Conservation (phyloP, 148 eudicot species). For the Amaranthus cruentus region DNA sequence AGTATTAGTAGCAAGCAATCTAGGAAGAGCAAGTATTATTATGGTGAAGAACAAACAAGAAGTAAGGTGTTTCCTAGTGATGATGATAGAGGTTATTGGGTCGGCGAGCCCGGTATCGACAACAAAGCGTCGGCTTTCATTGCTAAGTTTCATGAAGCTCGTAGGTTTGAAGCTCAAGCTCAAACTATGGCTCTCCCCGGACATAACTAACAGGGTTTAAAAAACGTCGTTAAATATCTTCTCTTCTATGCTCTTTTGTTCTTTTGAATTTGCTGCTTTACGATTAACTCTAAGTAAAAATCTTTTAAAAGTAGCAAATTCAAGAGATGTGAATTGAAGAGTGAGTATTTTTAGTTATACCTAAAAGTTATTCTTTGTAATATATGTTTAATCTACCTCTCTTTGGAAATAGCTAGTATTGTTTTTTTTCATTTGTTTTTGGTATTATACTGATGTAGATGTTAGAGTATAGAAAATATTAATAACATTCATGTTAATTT, state of each 20-base stretch:
- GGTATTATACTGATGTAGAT: not conserved
- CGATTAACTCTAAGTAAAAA: too few relatives aligned
- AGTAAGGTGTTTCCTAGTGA: slow-evolving; percentile 54
- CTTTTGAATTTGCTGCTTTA: too few relatives aligned
- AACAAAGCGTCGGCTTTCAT: slow-evolving; percentile 39
- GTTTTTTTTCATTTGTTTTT: not conserved
- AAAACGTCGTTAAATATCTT: not conserved
- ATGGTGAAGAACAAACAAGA: slow-evolving; percentile 32
- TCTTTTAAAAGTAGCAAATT: too few relatives aligned
- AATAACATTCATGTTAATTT: not conserved
- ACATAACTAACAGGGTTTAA: not conserved
- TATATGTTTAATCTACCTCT: not conserved
- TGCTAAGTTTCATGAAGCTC: slow-evolving; percentile 34
- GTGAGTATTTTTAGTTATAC: too few relatives aligned
- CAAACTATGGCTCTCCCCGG: slow-evolving; percentile 22
- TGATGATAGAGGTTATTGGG: slow-evolving; percentile 57
- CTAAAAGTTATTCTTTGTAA: not conserved
- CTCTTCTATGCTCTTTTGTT: too few relatives aligned
- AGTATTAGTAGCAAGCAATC: slow-evolving; percentile 1
- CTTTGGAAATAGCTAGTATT: slow-evolving; percentile 4
- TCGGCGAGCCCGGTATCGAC: slow-evolving; percentile 48
- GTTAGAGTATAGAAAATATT: not conserved
- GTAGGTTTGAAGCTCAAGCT: slow-evolving; percentile 20
- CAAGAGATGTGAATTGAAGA: too few relatives aligned
- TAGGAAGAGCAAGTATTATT: not conserved